Evolutionary conservation across 2,329 filamentous ascomycete species (phyloP), one percentile per base, ranked within the genome.

Genomic region (Alternaria viburni): DNA sequence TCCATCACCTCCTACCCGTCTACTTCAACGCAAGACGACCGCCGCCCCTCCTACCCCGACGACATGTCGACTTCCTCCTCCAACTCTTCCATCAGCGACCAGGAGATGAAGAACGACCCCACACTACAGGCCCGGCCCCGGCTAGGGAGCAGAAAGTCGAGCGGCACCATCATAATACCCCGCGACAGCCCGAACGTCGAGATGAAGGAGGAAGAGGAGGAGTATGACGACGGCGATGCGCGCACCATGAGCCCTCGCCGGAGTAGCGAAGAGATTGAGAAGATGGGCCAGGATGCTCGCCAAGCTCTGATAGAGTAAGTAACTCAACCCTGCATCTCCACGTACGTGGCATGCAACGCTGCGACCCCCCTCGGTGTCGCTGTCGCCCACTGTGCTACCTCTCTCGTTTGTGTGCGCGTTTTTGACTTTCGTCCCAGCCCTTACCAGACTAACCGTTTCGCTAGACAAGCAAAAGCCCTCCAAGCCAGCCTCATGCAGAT

Each of bases 191-290:
- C 87, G 19, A 88, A 90, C 62, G 88, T 93, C 64, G 91, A 92
- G 69, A 88, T 92, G 36, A 83, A 90, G 65, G 90, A 93, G 67
- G 87, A 90, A 64, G 90, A 93, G 67, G 87, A 91, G 66, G 87
- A 92, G 67, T 92, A 93, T 71, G 93, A 93, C 25, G 91, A 93
- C 23, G 91, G 93, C 78, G 94, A 97, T 79, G 94, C 96, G 65
- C 86, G 95, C 74, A 92, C 93, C 65, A 98, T 99, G 95, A 97
- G 94, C 78, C 95, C 95, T 3, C 86, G 95, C 71, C 86, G 95
- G 73, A 97, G 93, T 68, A 96, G 91, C 73, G 93, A 96, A 75
- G 95, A 98, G 77, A 88, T 97, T 57, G 92, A 97, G 80, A 90
- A 90, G 76, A 87, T 98, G 79, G 91, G 93, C 71, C 90, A 92